Evolutionary conservation across 176 grass and related monocot genomes (phyloP), one percentile per base, ranked within the genome.

Genomic region (Oropetium thomaeum): DNA sequence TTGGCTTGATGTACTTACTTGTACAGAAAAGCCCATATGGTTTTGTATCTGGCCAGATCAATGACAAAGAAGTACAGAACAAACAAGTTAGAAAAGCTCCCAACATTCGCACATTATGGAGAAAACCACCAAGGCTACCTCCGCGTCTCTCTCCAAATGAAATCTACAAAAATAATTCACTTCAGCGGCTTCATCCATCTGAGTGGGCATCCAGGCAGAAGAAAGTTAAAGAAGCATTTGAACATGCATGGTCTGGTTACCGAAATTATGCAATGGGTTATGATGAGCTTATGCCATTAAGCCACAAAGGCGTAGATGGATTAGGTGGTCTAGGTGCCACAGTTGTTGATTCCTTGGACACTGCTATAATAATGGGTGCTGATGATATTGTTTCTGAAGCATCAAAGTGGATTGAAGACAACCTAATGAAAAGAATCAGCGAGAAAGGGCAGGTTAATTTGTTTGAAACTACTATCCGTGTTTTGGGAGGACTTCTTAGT

Each of bases 401-500:
- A 83, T 90, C 83, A 80, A 80, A 45, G 77, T 98, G 96, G 91
- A 94, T 95, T 78, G 91, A 98, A 58, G 82, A 88, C 19, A 89
- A 88, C 82, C 60, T 98, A 71, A 82, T 84, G 73, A 85, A 90
- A 85, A 91, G 80, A 81, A 88, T 98, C 57, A 89, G 82, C 26
- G 79, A 79, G 82, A 95, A 85, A 92, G 96, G 91, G 51, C 96
- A 98, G 79, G 91, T 98, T 66, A 98, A 98, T 80, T 78, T 98
- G 75, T 98, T 98, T 81, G 91, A 98, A 85, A 98, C 96, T 33
- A 98, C 91, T 43, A 98, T 98, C 43, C 88, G 96, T 81, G 88
- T 98, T 35, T 86, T 98, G 80, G 96, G 96, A 70, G 96, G 96
- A n/a, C 96, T 98, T 86, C 96, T 98, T 62, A 95, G 96, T 77